Evolutionary conservation across 2,329 filamentous ascomycete species (phyloP).

Genomic region (Dryadomyces quercus-mongolicae): DNA sequence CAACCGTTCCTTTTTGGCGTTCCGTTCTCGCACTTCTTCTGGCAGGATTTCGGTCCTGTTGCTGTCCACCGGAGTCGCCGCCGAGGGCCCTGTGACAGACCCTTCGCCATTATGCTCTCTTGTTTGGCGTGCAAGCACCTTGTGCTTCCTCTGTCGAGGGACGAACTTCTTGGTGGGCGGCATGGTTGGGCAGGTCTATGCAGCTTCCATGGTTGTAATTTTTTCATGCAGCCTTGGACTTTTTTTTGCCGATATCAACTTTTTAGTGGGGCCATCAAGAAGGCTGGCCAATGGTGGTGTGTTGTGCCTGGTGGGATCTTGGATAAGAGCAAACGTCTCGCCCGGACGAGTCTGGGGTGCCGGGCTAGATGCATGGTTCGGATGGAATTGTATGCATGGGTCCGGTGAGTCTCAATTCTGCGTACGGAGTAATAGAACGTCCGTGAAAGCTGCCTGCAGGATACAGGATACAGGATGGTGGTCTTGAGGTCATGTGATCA

Average conservation of each 20-base stretch:
- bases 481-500: too few relatives aligned
- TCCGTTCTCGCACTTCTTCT: conserved; percentile 31
- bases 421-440: too few relatives aligned
- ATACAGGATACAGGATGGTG: too few relatives aligned
- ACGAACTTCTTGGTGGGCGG: conserved; percentile 33
- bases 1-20: conserved; percentile 42
- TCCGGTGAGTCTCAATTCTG: too few relatives aligned
- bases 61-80: conserved; percentile 25
- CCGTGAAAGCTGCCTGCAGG: too few relatives aligned
- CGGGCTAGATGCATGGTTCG: too few relatives aligned
- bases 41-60: conserved; percentile 43
- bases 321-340: too few relatives aligned
- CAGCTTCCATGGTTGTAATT: neutral
- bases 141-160: conserved; percentile 55
- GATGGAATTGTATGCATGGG: too few relatives aligned
- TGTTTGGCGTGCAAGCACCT: conserved; percentile 48
- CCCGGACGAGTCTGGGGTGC: too few relatives aligned
- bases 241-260: neutral
- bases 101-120: conserved; percentile 19
- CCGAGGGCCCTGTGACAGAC: conserved; percentile 26
- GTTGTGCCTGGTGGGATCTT: neutral
- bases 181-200: conserved; percentile 1
- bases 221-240: neutral
- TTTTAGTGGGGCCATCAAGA: neutral
- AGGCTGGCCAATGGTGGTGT: neutral